Conservation (phyloP, 2,329 filamentous ascomycete species). For the Endoconidiophora polonica region DNA sequence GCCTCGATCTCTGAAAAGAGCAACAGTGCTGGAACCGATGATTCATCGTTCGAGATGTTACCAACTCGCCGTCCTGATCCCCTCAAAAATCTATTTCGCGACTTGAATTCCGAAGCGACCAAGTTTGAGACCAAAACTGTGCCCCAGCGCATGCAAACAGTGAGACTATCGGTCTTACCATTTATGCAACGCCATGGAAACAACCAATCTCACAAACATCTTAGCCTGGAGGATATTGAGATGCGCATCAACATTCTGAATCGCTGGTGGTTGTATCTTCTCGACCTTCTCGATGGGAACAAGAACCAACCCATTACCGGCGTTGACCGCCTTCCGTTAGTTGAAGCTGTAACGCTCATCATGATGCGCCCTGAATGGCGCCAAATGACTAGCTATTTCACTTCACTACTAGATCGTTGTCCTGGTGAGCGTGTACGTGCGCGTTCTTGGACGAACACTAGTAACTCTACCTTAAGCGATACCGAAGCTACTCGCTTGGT, state of each 20-base stretch:
- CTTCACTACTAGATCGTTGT: conserved; percentile 43
- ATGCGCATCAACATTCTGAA: conserved; percentile 63
- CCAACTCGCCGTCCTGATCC: conserved; percentile 28
- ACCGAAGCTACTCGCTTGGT: conserved; percentile 36
- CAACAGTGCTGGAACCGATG: conserved; percentile 24
- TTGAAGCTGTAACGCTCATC: conserved; percentile 63
- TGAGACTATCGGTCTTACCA: conserved; percentile 55
- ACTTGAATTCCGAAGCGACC: conserved; percentile 31
- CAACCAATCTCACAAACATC: conserved; percentile 44
- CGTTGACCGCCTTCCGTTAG: conserved; percentile 63
- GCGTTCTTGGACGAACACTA: conserved; percentile 33
- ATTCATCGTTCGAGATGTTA: conserved; percentile 30
- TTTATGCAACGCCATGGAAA: conserved; percentile 57
- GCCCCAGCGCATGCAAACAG: conserved; percentile 55
- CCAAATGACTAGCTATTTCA: conserved; percentile 49
- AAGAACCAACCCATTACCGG: conserved; percentile 54
- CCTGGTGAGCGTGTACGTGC: conserved; percentile 28
- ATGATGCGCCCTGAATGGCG: conserved; percentile 88
- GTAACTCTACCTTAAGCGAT: conserved; percentile 50
- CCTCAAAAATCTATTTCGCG: conserved; percentile 38
- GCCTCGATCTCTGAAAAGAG: conserved; percentile 24
- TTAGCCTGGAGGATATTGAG: conserved; percentile 71
- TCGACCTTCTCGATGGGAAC: conserved; percentile 62
- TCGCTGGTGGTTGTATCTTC: conserved; percentile 74
- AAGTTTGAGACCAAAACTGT: conserved; percentile 47